phyloP scores from a whole-genome alignment of 257 asterid genomes.

The Lantana camara region DNA sequence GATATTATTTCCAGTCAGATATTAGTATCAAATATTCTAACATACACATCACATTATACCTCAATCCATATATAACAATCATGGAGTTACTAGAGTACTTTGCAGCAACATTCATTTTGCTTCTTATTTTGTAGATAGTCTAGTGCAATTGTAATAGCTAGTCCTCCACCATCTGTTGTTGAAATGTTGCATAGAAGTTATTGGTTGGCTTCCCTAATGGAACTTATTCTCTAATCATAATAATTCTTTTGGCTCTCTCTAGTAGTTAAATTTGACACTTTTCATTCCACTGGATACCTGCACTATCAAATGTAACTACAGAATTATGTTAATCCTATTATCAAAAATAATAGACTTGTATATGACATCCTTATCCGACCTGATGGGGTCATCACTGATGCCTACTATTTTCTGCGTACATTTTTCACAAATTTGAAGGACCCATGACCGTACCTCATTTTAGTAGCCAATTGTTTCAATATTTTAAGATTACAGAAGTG shows the following conservation, averaged over 20 bases:
- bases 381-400: slow-evolving; percentile 7
- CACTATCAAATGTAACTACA: slow-evolving; percentile 15
- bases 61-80: slow-evolving; percentile 7
- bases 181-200: slow-evolving; percentile 15
- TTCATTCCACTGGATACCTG: slow-evolving; percentile 13
- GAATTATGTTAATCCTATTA: slow-evolving; percentile 2
- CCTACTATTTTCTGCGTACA: slow-evolving; percentile 20
- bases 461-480: slow-evolving; percentile 4
- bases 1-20: too few species aligned
- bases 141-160: not conserved
- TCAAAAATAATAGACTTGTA: too few species aligned
- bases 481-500: slow-evolving; percentile 8
- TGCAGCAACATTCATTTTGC: slow-evolving; percentile 6
- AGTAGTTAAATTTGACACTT: slow-evolving; percentile 7
- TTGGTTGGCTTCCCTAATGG: slow-evolving; percentile 4
- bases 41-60: slow-evolving; percentile 6
- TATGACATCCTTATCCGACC: slow-evolving; percentile 2
- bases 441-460: not conserved
- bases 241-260: slow-evolving; percentile 13
- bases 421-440: slow-evolving; percentile 4
- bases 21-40: not conserved
- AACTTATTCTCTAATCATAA: slow-evolving; percentile 8
- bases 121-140: not conserved
- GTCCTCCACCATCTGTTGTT: slow-evolving; percentile 2
- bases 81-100: slow-evolving; percentile 20